Evolutionary conservation across 768 basidiomycete genomes (phyloP).

Genomic region (Cyclocybe aegerita): DNA sequence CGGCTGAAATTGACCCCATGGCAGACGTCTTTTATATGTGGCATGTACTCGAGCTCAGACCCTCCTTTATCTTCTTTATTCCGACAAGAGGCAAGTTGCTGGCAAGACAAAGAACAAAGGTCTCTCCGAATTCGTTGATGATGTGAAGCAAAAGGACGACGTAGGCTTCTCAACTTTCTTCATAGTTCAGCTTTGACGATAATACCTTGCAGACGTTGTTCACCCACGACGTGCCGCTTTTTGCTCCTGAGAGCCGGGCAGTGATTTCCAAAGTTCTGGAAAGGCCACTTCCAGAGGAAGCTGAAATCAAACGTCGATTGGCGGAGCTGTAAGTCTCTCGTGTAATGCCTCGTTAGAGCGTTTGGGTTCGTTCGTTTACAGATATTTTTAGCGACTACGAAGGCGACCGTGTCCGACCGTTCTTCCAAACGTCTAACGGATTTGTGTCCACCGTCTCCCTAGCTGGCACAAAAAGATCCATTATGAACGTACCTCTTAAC

Average conservation of each 20-base stretch:
- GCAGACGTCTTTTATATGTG: constrained; percentile 81
- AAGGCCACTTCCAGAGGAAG: constrained; percentile 42
- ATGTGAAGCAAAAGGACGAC: constrained; percentile 37
- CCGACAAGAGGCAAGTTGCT: constrained; percentile 46
- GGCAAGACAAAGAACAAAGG: constrained; percentile 52
- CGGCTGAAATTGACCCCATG: not conserved
- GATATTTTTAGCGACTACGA: constrained; percentile 25
- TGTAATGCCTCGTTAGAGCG: not conserved
- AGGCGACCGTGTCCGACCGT: constrained; percentile 16
- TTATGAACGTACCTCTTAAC: constrained; percentile 7
- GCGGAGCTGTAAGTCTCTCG: constrained; percentile 47
- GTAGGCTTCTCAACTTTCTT: constrained; percentile 29
- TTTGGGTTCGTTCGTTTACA: not conserved
- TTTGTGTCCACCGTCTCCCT: constrained; percentile 16
- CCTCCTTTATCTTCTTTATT: constrained; percentile 59
- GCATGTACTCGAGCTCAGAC: constrained; percentile 85
- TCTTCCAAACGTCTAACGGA: constrained; percentile 13
- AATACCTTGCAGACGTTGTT: constrained; percentile 38
- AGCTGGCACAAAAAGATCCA: constrained; percentile 13
- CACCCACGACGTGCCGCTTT: constrained; percentile 36
- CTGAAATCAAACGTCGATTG: constrained; percentile 38
- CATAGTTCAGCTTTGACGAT: not conserved
- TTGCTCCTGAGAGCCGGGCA: constrained; percentile 41
- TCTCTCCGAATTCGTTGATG: constrained; percentile 59
- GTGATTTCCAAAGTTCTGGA: constrained; percentile 56